Conservation (phyloP, 805 yeast genomes). For the Hanseniaspora mollemarum region DNA sequence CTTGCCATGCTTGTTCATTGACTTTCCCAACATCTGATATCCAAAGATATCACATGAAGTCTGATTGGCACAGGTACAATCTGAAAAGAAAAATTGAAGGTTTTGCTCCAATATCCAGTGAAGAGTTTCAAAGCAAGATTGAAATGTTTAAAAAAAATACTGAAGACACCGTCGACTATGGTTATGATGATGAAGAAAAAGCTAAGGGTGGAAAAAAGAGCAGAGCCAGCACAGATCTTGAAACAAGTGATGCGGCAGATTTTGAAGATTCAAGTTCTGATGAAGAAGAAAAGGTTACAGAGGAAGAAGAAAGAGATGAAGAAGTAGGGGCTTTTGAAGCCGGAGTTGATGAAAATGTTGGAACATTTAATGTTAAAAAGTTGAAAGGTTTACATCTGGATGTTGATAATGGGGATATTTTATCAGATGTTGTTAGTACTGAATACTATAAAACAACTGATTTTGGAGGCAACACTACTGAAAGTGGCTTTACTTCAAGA, state of each 20-base stretch:
- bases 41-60: conserved; percentile 88
- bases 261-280: conserved; percentile 11
- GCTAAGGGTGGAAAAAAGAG: background rate
- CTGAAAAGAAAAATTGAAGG: conserved; percentile 85
- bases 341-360: background rate
- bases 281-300: background rate
- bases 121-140: conserved; percentile 32
- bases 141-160: conserved; percentile 27
- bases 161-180: conserved; percentile 24
- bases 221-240: background rate
- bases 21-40: conserved; percentile 70
- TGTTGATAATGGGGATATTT: background rate
- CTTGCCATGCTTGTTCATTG: conserved; percentile 83
- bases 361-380: conserved; percentile 1
- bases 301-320: background rate
- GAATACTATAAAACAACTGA: conserved; percentile 30
- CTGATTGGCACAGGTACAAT: conserved; percentile 97
- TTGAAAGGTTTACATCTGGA: background rate
- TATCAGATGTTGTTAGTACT: conserved; percentile 21
- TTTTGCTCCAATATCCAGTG: conserved; percentile 61
- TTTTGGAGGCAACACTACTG: conserved; percentile 35
- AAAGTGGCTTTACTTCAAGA: conserved; percentile 27
- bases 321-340: background rate
- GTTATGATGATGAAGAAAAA: conserved; percentile 27
- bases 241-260: conserved; percentile 15